Conservation (phyloP, 1,284 basidiomycete species). For the Ustilago trichophora region DNA sequence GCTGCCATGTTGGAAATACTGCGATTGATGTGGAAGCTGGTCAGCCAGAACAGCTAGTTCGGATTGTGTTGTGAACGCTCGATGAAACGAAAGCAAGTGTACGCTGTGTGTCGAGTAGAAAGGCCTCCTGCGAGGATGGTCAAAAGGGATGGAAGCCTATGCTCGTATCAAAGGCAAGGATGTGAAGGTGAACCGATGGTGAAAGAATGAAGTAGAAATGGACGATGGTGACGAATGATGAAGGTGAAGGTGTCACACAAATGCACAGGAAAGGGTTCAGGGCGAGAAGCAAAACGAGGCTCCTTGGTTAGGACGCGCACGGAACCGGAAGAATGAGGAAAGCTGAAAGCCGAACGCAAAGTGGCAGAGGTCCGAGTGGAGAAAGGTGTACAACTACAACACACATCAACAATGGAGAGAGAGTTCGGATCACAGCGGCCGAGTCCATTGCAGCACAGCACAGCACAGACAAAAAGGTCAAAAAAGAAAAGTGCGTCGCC, state of each 20-base stretch:
- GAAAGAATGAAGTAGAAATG: neutral
- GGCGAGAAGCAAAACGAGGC: neutral
- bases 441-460: neutral
- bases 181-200: neutral
- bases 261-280: conserved; percentile 18
- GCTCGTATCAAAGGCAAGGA: no score
- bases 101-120: no score
- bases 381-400: neutral
- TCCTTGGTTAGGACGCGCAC: conserved; percentile 11
- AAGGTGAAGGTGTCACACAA: neutral
- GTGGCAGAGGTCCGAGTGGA: no score
- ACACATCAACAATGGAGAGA: conserved; percentile 7
- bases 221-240: neutral
- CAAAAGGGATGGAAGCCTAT: no score
- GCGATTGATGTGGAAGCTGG: no score
- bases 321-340: conserved; percentile 28
- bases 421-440: no score
- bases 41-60: no score
- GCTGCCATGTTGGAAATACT: conserved; percentile 11
- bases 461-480: neutral
- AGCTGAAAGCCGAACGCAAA: conserved; percentile 3
- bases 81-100: no score
- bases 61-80: no score
- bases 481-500: no score
- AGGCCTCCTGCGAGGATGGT: no score